Conservation (phyloP, 495 filamentous ascomycete genomes). For the Niebla homalea region DNA sequence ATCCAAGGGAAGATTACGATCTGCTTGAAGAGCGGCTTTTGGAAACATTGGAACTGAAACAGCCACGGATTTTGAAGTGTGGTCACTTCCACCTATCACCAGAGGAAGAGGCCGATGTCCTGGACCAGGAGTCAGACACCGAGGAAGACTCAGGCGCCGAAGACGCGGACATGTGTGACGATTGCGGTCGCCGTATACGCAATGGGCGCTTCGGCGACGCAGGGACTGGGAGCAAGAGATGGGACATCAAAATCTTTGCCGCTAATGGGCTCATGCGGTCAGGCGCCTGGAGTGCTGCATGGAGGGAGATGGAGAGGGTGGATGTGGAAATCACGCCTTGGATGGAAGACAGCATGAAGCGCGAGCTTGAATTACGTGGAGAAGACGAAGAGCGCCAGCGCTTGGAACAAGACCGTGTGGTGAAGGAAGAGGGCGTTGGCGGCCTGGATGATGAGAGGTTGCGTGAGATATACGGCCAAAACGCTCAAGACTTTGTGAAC, state of each 20-base stretch:
- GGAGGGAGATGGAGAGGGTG: constrained; percentile 94
- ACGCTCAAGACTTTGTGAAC: constrained; percentile 16
- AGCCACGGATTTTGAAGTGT: constrained; percentile 59
- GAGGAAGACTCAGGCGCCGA: constrained; percentile 29
- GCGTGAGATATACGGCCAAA: constrained; percentile 40
- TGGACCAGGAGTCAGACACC: constrained; percentile 12
- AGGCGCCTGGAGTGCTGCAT: constrained; percentile 84
- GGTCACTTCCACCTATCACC: constrained; percentile 49
- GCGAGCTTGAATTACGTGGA: constrained; percentile 30
- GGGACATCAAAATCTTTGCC: constrained; percentile 80
- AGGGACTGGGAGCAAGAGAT: constrained; percentile 39
- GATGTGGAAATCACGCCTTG: constrained; percentile 81
- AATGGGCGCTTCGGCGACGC: constrained; percentile 16
- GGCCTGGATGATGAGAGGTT: constrained; percentile 35
- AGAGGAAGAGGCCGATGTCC: constrained; percentile 29
- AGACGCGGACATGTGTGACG: constrained; percentile 30
- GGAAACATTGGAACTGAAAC: constrained; percentile 68
- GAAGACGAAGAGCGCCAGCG: constrained; percentile 29
- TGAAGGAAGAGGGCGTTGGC: constrained; percentile 42
- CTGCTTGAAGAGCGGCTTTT: constrained; percentile 84
- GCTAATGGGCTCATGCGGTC: constrained; percentile 87
- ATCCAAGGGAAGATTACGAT: constrained; percentile 84
- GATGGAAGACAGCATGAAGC: constrained; percentile 40
- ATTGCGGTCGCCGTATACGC: constrained; percentile 18
- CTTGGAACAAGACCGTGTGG: constrained; percentile 20